phyloP scores from a whole-genome alignment of 164 flowering plant species.

The Annona squamosa region DNA sequence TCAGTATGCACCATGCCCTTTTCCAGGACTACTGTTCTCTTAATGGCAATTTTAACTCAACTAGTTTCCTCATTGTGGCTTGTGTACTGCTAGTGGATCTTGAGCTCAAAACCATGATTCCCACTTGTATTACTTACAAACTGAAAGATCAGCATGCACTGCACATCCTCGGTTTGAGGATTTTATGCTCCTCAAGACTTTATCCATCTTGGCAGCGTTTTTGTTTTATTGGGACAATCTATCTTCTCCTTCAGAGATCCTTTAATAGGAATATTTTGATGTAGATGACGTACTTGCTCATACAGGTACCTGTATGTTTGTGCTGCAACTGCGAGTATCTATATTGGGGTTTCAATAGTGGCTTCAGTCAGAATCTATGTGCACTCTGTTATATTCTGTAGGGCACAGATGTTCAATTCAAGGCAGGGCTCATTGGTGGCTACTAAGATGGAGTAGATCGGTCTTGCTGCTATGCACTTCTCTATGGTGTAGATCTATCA shows the following conservation, averaged over 20 bases:
- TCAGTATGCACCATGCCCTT: background rate
- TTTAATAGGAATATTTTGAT: no score
- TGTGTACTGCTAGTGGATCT: background rate
- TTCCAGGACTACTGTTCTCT: background rate
- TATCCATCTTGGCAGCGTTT: background rate
- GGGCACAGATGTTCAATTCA: slow-evolving; percentile 22
- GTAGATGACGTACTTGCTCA: slow-evolving; percentile 3
- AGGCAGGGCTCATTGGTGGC: slow-evolving; percentile 1
- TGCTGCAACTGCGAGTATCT: slow-evolving; percentile 58
- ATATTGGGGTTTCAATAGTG: slow-evolving; percentile 48
- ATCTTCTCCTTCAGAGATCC: background rate
- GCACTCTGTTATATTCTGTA: slow-evolving; percentile 25
- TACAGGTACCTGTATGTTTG: slow-evolving; percentile 77
- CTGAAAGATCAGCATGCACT: background rate
- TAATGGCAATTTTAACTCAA: background rate
- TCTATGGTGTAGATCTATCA: background rate
- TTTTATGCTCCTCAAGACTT: background rate
- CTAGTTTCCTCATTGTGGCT: background rate
- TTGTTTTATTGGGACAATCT: background rate
- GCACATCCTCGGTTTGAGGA: background rate
- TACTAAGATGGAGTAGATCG: background rate
- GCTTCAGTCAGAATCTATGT: slow-evolving; percentile 46
- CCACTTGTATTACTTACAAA: background rate
- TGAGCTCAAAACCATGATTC: background rate
- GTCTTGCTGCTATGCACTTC: background rate